Evolutionary conservation across 306 rosid genomes (phyloP).

Genomic region (Vigna radiata): DNA sequence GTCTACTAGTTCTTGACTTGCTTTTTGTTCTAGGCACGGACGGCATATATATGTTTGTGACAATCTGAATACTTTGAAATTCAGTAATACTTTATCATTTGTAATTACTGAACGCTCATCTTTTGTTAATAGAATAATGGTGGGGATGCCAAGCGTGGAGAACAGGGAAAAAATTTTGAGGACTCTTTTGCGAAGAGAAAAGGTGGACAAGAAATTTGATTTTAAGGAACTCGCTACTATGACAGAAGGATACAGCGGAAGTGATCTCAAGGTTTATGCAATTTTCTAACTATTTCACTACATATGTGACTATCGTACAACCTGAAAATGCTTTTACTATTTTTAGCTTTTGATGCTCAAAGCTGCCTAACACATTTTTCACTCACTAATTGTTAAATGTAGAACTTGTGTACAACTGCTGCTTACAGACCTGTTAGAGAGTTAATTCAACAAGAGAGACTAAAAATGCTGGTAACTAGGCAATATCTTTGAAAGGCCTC

Average conservation of each 20-base stretch:
- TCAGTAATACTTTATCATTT: background rate
- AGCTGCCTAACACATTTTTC: constrained; percentile 24
- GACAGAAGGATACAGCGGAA: constrained; percentile 94
- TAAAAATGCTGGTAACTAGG: constrained; percentile 62
- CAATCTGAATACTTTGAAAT: constrained; percentile 16
- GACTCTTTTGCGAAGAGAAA: constrained; percentile 79
- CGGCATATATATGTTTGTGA: background rate
- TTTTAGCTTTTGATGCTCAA: constrained; percentile 22
- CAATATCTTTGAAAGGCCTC: background rate
- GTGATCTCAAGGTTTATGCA: constrained; percentile 82
- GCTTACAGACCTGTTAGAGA: constrained; percentile 96
- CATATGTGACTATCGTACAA: background rate
- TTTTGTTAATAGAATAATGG: constrained; percentile 76
- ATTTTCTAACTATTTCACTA: background rate
- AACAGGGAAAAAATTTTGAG: constrained; percentile 84
- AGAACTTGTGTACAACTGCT: constrained; percentile 92
- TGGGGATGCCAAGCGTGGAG: constrained; percentile 76
- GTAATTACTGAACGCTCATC: constrained; percentile 20
- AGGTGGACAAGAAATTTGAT: constrained; percentile 65
- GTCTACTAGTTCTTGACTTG: background rate
- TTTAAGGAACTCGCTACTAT: constrained; percentile 76
- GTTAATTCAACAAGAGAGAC: constrained; percentile 76
- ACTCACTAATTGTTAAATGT: constrained; percentile 42
- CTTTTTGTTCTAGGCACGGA: background rate
- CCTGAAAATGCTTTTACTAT: background rate